phyloP scores from a whole-genome alignment of 805 yeast genomes.

The Candida adriatica region DNA sequence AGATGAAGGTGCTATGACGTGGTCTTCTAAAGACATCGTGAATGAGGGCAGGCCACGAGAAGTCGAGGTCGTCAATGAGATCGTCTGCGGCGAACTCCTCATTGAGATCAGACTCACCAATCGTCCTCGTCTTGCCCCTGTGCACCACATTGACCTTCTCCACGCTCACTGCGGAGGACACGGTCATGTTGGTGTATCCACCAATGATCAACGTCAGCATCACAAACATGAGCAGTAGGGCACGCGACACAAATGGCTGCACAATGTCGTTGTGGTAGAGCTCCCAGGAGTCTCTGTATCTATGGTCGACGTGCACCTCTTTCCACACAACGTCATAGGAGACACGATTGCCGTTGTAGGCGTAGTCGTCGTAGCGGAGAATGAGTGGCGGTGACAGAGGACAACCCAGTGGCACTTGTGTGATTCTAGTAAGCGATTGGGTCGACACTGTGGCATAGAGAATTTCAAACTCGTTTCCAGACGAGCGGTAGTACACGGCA shows the following conservation, averaged over 20 bases:
- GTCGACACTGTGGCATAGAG: slow-evolving; percentile 23
- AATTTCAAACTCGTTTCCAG: slow-evolving; percentile 20
- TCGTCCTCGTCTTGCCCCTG: slow-evolving; percentile 6
- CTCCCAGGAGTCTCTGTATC: slow-evolving; percentile 12
- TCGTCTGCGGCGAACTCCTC: slow-evolving; percentile 8
- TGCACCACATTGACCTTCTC: slow-evolving; percentile 15
- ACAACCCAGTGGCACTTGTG: slow-evolving; percentile 20
- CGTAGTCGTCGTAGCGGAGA: slow-evolving; percentile 18
- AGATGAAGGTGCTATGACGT: slow-evolving; percentile 4
- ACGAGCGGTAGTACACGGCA: slow-evolving; percentile 18
- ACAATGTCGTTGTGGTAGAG: slow-evolving; percentile 22
- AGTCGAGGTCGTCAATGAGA: slow-evolving; percentile 16
- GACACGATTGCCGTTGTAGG: slow-evolving; percentile 23
- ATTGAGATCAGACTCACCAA: slow-evolving; percentile 1
- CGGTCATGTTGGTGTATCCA: slow-evolving; percentile 13
- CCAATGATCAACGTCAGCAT: slow-evolving; percentile 14
- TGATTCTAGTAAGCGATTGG: slow-evolving; percentile 21
- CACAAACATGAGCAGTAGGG: slow-evolving; percentile 15
- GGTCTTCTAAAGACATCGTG: slow-evolving; percentile 23
- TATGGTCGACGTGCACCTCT: slow-evolving; percentile 17
- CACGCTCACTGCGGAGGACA: slow-evolving; percentile 9
- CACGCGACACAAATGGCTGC: slow-evolving; percentile 17
- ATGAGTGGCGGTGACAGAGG: slow-evolving; percentile 20
- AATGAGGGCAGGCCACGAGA: slow-evolving; percentile 22
- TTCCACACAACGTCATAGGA: slow-evolving; percentile 24